Percentiles rank a stretch among this genome's conserved stretches.
Evolutionary conservation across 305 asterid species (phyloP).

Genomic region (Plantago coronopus): DNA sequence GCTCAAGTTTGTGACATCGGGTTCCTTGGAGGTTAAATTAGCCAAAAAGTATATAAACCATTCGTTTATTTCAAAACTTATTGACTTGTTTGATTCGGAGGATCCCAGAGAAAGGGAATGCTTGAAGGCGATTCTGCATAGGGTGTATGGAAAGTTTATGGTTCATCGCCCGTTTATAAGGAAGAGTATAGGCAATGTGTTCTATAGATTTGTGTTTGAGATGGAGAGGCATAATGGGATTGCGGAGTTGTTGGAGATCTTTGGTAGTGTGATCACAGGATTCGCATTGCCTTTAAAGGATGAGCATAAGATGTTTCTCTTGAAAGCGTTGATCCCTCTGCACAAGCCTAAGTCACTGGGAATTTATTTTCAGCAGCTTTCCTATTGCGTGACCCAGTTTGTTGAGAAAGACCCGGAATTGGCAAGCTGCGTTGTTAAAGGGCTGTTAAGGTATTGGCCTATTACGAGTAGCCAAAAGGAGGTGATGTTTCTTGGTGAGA

Average conservation of each 20-base stretch:
- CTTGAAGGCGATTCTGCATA: slow-evolving; percentile 41
- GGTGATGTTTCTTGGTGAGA: slow-evolving; percentile 46
- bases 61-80: slow-evolving; percentile 30
- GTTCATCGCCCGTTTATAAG: slow-evolving; percentile 44
- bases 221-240: slow-evolving; percentile 41
- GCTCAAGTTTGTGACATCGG: slow-evolving; percentile 35
- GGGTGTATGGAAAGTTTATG: slow-evolving; percentile 24
- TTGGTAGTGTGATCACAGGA: slow-evolving; percentile 51
- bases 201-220: slow-evolving; percentile 40
- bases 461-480: slow-evolving; percentile 48
- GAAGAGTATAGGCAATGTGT: slow-evolving; percentile 41
- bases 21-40: slow-evolving; percentile 38
- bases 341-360: slow-evolving; percentile 49
- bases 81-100: slow-evolving; percentile 36
- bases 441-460: slow-evolving; percentile 46
- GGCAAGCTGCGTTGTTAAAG: slow-evolving; percentile 37
- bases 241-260: slow-evolving; percentile 22
- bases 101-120: slow-evolving; percentile 32
- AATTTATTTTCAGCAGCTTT: slow-evolving; percentile 48
- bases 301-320: slow-evolving; percentile 40
- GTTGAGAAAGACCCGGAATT: slow-evolving; percentile 45
- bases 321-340: slow-evolving; percentile 36
- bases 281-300: slow-evolving; percentile 29
- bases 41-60: slow-evolving; percentile 42
- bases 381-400: slow-evolving; percentile 43